These are phyloP conservation scores for Floccularia luteovirens DNA, from an alignment of 768 basidiomycete species.

Conservation along the genomic window DNA sequence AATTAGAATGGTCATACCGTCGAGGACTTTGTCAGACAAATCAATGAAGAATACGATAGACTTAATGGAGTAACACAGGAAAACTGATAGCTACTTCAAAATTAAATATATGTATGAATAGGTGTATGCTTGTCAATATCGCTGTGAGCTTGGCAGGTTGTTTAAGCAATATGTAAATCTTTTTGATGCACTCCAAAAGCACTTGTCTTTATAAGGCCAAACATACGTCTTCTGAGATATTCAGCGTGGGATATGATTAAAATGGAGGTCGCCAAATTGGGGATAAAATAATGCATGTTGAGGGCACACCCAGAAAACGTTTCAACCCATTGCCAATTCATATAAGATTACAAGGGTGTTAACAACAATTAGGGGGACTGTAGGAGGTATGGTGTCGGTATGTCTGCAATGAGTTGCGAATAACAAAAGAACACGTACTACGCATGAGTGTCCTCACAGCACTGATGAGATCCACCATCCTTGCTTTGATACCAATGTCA, in stretches of 20 bases:
- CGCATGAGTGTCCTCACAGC: constrained; percentile 96
- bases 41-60: constrained; percentile 63
- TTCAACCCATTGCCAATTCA: constrained; percentile 63
- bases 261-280: too few species aligned
- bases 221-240: too few species aligned
- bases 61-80: constrained; percentile 53
- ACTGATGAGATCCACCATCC: constrained; percentile 86
- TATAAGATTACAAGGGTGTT: constrained; percentile 87
- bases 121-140: too few species aligned
- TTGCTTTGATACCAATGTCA: constrained; percentile 73
- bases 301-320: too few species aligned
- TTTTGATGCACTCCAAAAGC: too few species aligned
- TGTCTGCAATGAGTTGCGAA: background rate
- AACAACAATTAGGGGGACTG: constrained; percentile 87
- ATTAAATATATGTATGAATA: too few species aligned
- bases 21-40: constrained; percentile 70
- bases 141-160: too few species aligned
- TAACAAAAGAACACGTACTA: constrained; percentile 51
- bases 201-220: too few species aligned
- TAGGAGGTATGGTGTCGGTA: too few species aligned
- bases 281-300: background rate
- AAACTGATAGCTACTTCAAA: too few species aligned
- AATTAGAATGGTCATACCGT: constrained; percentile 64
- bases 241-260: too few species aligned
- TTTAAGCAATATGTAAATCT: too few species aligned